phyloP scores from a whole-genome alignment of 2,329 filamentous ascomycete species.

The Diaporthe aspalathi region DNA sequence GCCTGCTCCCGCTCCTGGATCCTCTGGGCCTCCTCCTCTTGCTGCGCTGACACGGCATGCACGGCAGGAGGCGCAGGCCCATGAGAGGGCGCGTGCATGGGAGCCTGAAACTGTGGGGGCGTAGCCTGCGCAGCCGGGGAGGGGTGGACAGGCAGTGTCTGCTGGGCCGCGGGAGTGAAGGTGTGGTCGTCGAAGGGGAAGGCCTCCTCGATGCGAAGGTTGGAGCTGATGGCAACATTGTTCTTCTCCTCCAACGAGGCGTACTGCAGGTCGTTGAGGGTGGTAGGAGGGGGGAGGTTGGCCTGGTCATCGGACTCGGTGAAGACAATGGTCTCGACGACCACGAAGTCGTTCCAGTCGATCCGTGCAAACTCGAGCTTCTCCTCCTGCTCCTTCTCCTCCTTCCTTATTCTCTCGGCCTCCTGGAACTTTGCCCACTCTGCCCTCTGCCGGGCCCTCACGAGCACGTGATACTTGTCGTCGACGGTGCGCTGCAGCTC shows the following conservation, averaged over 20 bases:
- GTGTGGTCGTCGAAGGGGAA: constrained; percentile 82
- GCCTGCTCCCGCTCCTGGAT: constrained; percentile 73
- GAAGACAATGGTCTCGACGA: constrained; percentile 95
- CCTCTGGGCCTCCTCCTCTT: constrained; percentile 72
- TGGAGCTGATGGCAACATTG: constrained; percentile 84
- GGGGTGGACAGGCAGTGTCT: constrained; percentile 59
- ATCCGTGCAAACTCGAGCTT: constrained; percentile 82
- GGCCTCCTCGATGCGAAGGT: constrained; percentile 91
- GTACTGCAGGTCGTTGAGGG: constrained; percentile 90
- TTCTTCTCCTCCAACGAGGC: constrained; percentile 96
- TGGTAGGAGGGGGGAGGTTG: constrained; percentile 88
- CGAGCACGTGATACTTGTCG: constrained; percentile 84
- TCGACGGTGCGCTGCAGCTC: constrained; percentile 80
- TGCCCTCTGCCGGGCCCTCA: constrained; percentile 84
- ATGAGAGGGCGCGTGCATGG: constrained; percentile 40
- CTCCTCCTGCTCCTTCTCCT: constrained; percentile 87
- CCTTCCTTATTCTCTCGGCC: constrained; percentile 86
- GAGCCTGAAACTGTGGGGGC: constrained; percentile 48
- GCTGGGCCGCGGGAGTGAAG: constrained; percentile 51
- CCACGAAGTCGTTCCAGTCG: constrained; percentile 97
- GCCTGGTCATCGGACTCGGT: constrained; percentile 87
- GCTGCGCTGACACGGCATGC: constrained; percentile 55
- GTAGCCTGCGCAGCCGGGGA: constrained; percentile 52
- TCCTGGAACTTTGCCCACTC: constrained; percentile 90
- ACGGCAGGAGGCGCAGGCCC: constrained; percentile 54